Conservation (phyloP, 2,329 filamentous ascomycete genomes). For the Ophiocordyceps sinensis region DNA sequence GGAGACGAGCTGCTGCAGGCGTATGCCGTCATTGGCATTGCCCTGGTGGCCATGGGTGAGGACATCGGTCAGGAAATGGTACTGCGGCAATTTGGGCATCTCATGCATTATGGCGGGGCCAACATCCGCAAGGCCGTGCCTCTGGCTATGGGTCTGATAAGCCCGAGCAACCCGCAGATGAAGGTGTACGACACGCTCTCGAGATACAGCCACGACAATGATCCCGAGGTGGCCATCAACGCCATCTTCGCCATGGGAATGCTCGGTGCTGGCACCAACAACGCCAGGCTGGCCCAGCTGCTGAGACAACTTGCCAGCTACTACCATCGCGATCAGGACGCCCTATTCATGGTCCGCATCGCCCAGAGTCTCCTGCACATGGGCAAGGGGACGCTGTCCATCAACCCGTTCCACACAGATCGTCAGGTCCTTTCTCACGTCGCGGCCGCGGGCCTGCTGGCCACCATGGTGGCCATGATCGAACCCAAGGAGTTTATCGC, state of each 20-base stretch:
- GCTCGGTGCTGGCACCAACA: slow-evolving; percentile 92
- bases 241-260: slow-evolving; percentile 99
- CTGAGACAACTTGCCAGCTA: slow-evolving; percentile 92
- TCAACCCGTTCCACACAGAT: slow-evolving; percentile 99
- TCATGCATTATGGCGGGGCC: slow-evolving; percentile 97
- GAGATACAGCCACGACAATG: slow-evolving; percentile 95
- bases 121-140: slow-evolving; percentile 96
- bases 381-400: slow-evolving; percentile 93
- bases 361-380: slow-evolving; percentile 95
- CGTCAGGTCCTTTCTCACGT: slow-evolving; percentile 90
- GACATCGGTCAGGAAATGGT: slow-evolving; percentile 99
- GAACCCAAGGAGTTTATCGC: slow-evolving; percentile 79
- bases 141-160: slow-evolving; percentile 90
- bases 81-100: slow-evolving; percentile 85
- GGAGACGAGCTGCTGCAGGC: slow-evolving; percentile 90
- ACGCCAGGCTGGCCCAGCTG: slow-evolving; percentile 87
- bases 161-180: slow-evolving; percentile 98
- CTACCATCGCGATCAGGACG: slow-evolving; percentile 92
- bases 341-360: slow-evolving; percentile 97
- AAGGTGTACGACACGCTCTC: slow-evolving; percentile 98
- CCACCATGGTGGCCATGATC: slow-evolving; percentile 84
- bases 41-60: slow-evolving; percentile 93
- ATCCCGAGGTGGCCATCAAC: slow-evolving; percentile 95
- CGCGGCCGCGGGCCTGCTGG: slow-evolving; percentile 73
- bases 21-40: slow-evolving; percentile 89